Base-by-base conservation (phyloP, 345 rosid species). In the Reutealis trisperma region DNA sequence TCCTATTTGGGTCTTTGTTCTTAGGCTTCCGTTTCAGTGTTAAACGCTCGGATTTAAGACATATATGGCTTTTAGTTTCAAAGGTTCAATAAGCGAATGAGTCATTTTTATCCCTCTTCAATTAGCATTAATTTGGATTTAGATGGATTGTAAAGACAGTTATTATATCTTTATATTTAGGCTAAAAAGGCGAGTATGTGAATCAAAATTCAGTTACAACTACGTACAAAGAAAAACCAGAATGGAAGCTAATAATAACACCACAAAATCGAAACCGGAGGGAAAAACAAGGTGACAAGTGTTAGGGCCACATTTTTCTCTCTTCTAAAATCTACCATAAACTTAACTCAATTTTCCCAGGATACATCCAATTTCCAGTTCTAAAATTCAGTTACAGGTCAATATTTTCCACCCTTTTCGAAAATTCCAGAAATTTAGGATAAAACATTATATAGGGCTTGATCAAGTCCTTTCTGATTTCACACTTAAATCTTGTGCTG, bases 131-230 rank as follows among this genome's bases (percentile, higher is more conserved):
- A 27, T 27, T 27, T 27, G 30, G 1, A 1, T 27, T 27, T 27
- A 27, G 30, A 27, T 47, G 11, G 14, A 12, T 1, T 47, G 51
- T 47, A 12, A 66, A 47, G 30, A 21, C 24, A 14, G 32, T 47
- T 3, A 19, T 2, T 24, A 10, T 41, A 10, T 14, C 7, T 27
- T 4, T 30, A 27, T 0, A 32, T 8, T 58, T 66, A 30, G 42
- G 49, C 6, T 37, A 37, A 37, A 37, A 37, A 37, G 41, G 6
- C 6, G 41, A 0, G 8, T 47, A 47, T 10, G 14, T 47, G 51
- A 70, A 70, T 70, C 10, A 41, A 58, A 72, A 58, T 59, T 57
- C 75, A 8, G 75, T 58, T 72, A 7, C 49, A 9, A 30, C 49
- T 21, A 21, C 5, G 21, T 21, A 21, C 22, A 42, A 61, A 6